Conservation (phyloP, 768 basidiomycete species). For the Lepiota brunneoincarnata region DNA sequence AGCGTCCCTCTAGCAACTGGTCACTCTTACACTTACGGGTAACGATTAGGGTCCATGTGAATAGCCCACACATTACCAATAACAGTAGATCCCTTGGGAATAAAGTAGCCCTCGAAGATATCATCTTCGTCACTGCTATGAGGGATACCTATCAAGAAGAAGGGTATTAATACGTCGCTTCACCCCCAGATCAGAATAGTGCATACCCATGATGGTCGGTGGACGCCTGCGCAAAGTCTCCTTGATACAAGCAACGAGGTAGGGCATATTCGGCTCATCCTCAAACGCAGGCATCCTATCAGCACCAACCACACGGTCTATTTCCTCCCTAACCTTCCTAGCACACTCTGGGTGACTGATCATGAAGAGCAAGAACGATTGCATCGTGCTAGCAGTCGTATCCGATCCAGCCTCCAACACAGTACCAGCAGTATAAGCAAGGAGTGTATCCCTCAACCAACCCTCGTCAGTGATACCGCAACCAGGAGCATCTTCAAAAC, state of each 20-base stretch:
- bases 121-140: conserved; percentile 18
- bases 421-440: conserved; percentile 25
- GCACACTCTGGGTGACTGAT: conserved; percentile 22
- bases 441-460: conserved; percentile 26
- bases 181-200: background rate
- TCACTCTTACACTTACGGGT: conserved; percentile 12
- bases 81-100: conserved; percentile 18
- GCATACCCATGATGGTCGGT: conserved; percentile 20
- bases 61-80: conserved; percentile 23
- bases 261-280: conserved; percentile 20
- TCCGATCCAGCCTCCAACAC: conserved; percentile 29
- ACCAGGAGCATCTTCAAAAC: conserved; percentile 21
- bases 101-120: conserved; percentile 12
- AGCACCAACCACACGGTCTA: conserved; percentile 24
- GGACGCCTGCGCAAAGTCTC: conserved; percentile 22
- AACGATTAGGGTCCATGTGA: conserved; percentile 23
- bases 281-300: conserved; percentile 25
- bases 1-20: background rate
- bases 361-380: conserved; percentile 25
- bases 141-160: conserved; percentile 12
- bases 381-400: conserved; percentile 24
- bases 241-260: conserved; percentile 24
- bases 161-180: background rate
- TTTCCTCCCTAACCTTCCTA: conserved; percentile 22
- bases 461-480: conserved; percentile 24